These are phyloP conservation scores for Henckelia pumila DNA, from an alignment of 257 asterid genomes.

Conservation along the genomic window DNA sequence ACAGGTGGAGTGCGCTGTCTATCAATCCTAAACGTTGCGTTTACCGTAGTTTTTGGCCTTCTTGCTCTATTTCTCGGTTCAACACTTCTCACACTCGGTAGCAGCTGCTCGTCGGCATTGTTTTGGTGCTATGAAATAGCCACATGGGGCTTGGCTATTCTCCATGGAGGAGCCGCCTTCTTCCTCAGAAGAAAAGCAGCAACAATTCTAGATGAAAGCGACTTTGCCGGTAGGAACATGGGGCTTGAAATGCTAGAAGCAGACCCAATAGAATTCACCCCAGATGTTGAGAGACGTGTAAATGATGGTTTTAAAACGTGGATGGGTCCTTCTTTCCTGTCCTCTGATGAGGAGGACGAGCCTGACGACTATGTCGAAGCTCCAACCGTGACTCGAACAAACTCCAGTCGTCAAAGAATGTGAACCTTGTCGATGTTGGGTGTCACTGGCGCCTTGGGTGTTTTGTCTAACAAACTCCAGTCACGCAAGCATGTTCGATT, in stretches of 20 bases:
- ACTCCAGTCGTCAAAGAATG: conserved; percentile 58
- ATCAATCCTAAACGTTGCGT: conserved; percentile 65
- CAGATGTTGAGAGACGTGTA: conserved; percentile 82
- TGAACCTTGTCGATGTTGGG: conserved; percentile 22
- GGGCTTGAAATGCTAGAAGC: conserved; percentile 97
- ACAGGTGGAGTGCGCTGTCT: conserved; percentile 91
- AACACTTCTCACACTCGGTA: conserved; percentile 86
- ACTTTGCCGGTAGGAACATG: conserved; percentile 45
- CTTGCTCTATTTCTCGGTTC: conserved; percentile 92
- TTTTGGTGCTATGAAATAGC: conserved; percentile 92
- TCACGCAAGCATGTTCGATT: neutral
- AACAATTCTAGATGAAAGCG: conserved; percentile 58
- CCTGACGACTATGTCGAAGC: conserved; percentile 66
- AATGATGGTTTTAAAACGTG: conserved; percentile 87
- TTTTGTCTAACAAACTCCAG: too few relatives aligned
- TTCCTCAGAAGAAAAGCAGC: conserved; percentile 69
- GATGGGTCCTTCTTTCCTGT: conserved; percentile 91
- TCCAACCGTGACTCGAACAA: conserved; percentile 33
- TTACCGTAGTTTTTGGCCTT: conserved; percentile 71
- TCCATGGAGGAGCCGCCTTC: conserved; percentile 79
- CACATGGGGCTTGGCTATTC: conserved; percentile 77
- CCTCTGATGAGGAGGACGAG: conserved; percentile 92
- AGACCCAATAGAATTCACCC: conserved; percentile 59
- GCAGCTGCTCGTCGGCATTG: conserved; percentile 88
- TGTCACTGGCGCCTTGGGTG: neutral